phyloP scores from a whole-genome alignment of 225 moss, liverwort and hornwort species.

The Sphagnum tenellum region DNA sequence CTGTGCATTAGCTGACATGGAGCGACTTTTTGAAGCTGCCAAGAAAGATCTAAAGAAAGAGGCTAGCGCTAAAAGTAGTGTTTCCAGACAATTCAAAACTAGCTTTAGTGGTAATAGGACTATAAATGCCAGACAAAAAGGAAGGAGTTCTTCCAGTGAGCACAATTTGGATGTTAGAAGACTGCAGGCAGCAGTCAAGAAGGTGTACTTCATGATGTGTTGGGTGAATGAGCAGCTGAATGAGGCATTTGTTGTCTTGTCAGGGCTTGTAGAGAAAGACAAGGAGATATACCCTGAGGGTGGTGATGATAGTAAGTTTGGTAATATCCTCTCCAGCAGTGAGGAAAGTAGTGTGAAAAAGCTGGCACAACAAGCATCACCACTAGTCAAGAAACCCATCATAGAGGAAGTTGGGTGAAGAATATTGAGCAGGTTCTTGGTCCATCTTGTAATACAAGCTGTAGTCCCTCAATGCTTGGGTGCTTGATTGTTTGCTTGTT shows the following conservation, averaged over 20 bases:
- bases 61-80: constrained; percentile 7
- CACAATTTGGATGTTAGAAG: constrained; percentile 34
- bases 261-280: constrained; percentile 32
- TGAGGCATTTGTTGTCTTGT: constrained; percentile 30
- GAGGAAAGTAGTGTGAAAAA: too few species aligned
- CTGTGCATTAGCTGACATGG: constrained; percentile 71
- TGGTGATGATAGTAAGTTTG: constrained; percentile 11
- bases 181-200: constrained; percentile 55
- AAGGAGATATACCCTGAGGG: constrained; percentile 39
- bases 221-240: constrained; percentile 64
- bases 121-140: constrained; percentile 2
- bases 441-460: too few species aligned
- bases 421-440: too few species aligned
- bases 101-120: background rate
- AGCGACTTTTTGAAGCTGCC: constrained; percentile 52
- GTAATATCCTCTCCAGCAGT: background rate
- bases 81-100: background rate
- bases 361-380: too few species aligned
- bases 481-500: too few species aligned
- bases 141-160: constrained; percentile 8
- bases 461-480: too few species aligned
- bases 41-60: constrained; percentile 46
- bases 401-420: too few species aligned
- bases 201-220: constrained; percentile 73
- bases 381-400: too few species aligned